These are phyloP conservation scores for Closterium sp. DNA, from an alignment of 139 green algal species.

Conservation along the genomic window DNA sequence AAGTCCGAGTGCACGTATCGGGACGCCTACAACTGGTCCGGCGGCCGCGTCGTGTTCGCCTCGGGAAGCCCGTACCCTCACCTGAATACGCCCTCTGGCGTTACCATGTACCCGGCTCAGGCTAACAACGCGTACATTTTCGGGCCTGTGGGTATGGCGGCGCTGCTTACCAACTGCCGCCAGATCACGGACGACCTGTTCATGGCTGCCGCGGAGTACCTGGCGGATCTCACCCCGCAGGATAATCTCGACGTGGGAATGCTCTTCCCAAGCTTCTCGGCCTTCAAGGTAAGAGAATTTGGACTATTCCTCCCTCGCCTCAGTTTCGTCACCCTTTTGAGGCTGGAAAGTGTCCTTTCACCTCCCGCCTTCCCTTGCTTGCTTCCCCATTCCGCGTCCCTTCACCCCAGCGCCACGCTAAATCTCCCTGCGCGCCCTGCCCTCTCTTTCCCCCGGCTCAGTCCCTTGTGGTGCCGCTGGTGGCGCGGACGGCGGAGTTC, in stretches of 20 bases:
- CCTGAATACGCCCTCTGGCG: neutral
- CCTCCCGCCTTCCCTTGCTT: no score
- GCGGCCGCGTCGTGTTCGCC: constrained; percentile 75
- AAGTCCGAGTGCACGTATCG: constrained; percentile 78
- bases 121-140: constrained; percentile 83
- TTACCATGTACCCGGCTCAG: constrained; percentile 38
- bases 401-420: neutral
- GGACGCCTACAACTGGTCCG: constrained; percentile 55
- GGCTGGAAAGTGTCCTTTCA: neutral
- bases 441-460: neutral
- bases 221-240: constrained; percentile 24
- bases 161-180: constrained; percentile 10
- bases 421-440: neutral
- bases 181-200: constrained; percentile 36
- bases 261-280: constrained; percentile 30
- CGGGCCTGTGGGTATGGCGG: constrained; percentile 3
- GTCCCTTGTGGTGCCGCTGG: constrained; percentile 5
- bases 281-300: constrained; percentile 19
- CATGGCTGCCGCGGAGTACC: constrained; percentile 10
- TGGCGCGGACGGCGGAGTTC: constrained; percentile 7
- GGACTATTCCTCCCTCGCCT: neutral
- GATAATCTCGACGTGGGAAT: constrained; percentile 20
- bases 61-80: constrained; percentile 75
- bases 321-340: neutral
- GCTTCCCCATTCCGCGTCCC: neutral